Conservation (phyloP, 2,329 filamentous ascomycete genomes). For the Hypomyces perniciosus region DNA sequence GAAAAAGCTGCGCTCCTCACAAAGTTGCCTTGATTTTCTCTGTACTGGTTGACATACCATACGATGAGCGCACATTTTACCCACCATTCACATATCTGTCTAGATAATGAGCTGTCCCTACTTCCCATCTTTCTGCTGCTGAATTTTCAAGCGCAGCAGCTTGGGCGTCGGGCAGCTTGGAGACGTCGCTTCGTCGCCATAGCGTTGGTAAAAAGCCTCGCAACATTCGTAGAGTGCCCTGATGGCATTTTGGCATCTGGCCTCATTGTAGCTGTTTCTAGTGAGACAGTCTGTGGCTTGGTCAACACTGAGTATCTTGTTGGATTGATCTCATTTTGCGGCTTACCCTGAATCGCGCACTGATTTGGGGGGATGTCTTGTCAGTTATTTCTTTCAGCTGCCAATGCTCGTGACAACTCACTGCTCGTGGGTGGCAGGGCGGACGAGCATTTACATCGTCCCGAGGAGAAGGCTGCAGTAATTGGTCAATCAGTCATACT, state of each 20-base stretch:
- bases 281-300: slow-evolving; percentile 67
- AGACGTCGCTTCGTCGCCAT: slow-evolving; percentile 69
- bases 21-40: slow-evolving; percentile 57
- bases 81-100: not conserved
- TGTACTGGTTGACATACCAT: slow-evolving; percentile 37
- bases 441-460: slow-evolving; percentile 68
- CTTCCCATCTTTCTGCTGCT: slow-evolving; percentile 54
- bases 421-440: slow-evolving; percentile 79
- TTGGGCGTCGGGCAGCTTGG: slow-evolving; percentile 80
- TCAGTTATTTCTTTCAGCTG: not conserved
- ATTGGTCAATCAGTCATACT: not conserved
- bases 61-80: slow-evolving; percentile 40
- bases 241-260: slow-evolving; percentile 70
- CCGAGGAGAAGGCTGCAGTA: slow-evolving; percentile 38
- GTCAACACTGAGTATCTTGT: not conserved
- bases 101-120: slow-evolving; percentile 2
- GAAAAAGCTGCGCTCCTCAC: slow-evolving; percentile 70
- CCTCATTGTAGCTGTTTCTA: slow-evolving; percentile 79
- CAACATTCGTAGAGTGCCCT: slow-evolving; percentile 92
- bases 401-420: slow-evolving; percentile 37
- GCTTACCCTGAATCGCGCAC: slow-evolving; percentile 83
- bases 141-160: slow-evolving; percentile 76
- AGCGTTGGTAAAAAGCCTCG: slow-evolving; percentile 74
- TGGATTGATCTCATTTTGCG: not conserved
- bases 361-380: slow-evolving; percentile 26